phyloP scores from a whole-genome alignment of 2,329 filamentous ascomycete genomes.

The Arthrobotrys musiformis region DNA sequence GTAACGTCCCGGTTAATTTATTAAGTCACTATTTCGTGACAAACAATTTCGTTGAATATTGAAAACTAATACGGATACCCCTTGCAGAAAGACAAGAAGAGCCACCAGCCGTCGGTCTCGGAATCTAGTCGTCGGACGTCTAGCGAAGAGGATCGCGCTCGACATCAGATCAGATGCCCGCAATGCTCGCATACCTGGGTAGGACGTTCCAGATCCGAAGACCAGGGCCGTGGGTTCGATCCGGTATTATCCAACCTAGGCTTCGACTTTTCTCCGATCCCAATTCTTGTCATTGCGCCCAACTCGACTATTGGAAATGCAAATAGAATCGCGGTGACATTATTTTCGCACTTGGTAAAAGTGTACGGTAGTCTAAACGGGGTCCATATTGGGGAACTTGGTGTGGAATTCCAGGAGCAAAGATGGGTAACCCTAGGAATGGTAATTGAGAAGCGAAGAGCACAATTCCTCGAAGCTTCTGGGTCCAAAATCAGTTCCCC shows the following conservation, averaged over 20 bases:
- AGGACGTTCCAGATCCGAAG: conserved; percentile 34
- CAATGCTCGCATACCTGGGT: conserved; percentile 44
- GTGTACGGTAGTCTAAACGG: conserved; percentile 42
- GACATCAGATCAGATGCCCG: conserved; percentile 42
- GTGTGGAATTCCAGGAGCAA: conserved; percentile 51
- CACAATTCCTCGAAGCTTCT: conserved; percentile 32
- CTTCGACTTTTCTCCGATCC: conserved; percentile 49
- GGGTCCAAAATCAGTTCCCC: conserved; percentile 25
- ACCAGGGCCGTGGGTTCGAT: conserved; percentile 32
- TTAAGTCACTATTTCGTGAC: not conserved
- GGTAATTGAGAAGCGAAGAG: conserved; percentile 47
- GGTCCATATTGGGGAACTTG: conserved; percentile 46
- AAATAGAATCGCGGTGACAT: conserved; percentile 38
- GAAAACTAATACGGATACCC: not conserved
- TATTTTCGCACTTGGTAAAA: conserved; percentile 51
- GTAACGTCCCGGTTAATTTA: not conserved
- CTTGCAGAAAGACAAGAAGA: conserved; percentile 45
- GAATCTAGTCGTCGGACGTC: conserved; percentile 39
- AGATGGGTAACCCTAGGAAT: conserved; percentile 52
- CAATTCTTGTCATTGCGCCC: conserved; percentile 48
- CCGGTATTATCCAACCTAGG: conserved; percentile 29
- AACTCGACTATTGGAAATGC: conserved; percentile 46
- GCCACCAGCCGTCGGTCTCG: conserved; percentile 27
- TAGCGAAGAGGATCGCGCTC: conserved; percentile 44
- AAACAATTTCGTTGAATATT: not conserved